phyloP scores from a whole-genome alignment of 2,329 filamentous ascomycete genomes.

The Penicillium digitatum region DNA sequence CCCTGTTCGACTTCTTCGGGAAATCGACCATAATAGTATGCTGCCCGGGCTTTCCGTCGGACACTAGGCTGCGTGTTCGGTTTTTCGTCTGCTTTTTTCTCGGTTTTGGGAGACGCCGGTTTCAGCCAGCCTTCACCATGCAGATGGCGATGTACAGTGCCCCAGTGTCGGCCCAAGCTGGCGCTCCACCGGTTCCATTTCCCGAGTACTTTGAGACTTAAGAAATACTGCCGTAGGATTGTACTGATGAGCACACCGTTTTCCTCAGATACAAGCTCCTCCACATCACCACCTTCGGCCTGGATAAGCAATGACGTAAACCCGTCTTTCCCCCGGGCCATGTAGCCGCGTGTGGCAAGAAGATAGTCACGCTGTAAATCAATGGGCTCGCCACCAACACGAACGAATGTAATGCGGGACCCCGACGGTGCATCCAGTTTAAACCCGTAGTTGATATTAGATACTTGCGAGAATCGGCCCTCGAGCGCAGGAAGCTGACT shows the following conservation, averaged over 20 bases:
- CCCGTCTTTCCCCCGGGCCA: constrained; percentile 83
- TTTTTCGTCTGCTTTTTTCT: constrained; percentile 22
- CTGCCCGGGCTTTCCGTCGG: constrained; percentile 20
- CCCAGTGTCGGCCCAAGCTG: constrained; percentile 63
- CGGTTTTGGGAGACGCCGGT: constrained; percentile 32
- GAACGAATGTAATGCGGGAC: constrained; percentile 60
- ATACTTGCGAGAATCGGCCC: constrained; percentile 80
- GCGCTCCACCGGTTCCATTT: constrained; percentile 71
- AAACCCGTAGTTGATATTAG: constrained; percentile 72
- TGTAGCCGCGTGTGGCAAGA: constrained; percentile 79
- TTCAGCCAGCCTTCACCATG: constrained; percentile 51
- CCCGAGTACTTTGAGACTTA: constrained; percentile 75
- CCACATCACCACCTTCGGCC: constrained; percentile 69
- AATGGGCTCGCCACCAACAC: constrained; percentile 59
- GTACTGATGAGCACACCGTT: constrained; percentile 82
- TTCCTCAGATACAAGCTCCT: constrained; percentile 79
- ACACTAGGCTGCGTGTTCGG: constrained; percentile 18
- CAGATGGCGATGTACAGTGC: constrained; percentile 59
- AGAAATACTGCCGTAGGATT: constrained; percentile 85
- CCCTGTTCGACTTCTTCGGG: constrained; percentile 16
- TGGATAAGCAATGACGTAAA: constrained; percentile 72
- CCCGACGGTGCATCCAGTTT: constrained; percentile 60
- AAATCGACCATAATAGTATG: constrained; percentile 34
- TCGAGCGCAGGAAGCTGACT: constrained; percentile 77
- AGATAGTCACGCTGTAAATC: constrained; percentile 63